These are phyloP conservation scores for Gracilaria gracilis DNA, from an alignment of 23 red algal species.

Conservation along the genomic window DNA sequence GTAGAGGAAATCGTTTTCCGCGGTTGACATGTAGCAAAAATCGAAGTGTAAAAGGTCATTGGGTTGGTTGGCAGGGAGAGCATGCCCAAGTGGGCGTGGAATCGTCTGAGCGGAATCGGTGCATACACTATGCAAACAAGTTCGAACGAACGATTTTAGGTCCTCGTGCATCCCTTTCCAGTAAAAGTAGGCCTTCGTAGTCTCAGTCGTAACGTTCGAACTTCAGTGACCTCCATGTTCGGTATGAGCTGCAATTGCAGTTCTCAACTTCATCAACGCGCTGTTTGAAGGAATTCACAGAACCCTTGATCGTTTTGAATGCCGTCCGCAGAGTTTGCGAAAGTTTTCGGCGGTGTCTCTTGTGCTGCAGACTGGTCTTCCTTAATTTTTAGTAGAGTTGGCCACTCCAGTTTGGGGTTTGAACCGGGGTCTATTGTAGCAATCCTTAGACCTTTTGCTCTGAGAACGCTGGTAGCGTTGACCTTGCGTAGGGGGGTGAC, in stretches of 20 bases:
- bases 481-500: neutral
- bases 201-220: no score
- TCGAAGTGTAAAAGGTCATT: no score
- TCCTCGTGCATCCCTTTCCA: no score
- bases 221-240: no score
- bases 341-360: neutral
- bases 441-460: no score
- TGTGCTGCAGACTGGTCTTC: neutral
- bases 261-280: neutral
- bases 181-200: no score
- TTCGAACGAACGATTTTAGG: no score
- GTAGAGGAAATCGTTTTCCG: neutral
- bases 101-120: no score
- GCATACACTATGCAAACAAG: no score
- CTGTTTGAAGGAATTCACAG: neutral
- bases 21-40: neutral
- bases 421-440: neutral
- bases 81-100: neutral
- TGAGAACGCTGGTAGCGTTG: neutral
- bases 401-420: neutral
- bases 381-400: neutral
- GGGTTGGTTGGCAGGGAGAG: no score
- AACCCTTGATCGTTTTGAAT: neutral
- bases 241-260: neutral
- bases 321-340: neutral